Conservation (phyloP, 371 early-diverging fungal species). For the Lichtheimia ornata region DNA sequence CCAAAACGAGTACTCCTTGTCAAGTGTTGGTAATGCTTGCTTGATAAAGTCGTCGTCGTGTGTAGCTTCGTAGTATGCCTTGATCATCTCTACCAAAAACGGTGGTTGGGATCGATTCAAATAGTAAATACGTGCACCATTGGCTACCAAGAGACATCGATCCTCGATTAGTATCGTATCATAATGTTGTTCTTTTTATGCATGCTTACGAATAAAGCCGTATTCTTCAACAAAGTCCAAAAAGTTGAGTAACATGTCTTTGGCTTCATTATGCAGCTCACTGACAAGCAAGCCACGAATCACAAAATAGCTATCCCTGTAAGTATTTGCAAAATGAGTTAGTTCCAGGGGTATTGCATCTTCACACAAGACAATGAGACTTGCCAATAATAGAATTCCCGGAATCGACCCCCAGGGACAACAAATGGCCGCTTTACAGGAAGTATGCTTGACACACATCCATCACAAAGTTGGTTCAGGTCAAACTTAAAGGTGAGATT, state of each 20-base stretch:
- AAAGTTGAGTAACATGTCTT: constrained; percentile 71
- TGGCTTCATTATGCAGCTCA: constrained; percentile 59
- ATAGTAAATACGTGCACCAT: constrained; percentile 88
- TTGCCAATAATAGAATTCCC: constrained; percentile 90
- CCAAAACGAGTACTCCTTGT: constrained; percentile 77
- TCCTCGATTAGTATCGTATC: background rate
- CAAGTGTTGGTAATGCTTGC: constrained; percentile 55
- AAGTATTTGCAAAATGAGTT: background rate
- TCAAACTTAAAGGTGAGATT: constrained; percentile 60
- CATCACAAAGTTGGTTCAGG: constrained; percentile 49
- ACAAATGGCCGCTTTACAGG: constrained; percentile 69
- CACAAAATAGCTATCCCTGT: constrained; percentile 81
- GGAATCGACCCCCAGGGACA: constrained; percentile 90
- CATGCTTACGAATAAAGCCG: constrained; percentile 77
- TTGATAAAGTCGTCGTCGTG: constrained; percentile 53
- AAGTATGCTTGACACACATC: constrained; percentile 58
- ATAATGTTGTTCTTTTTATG: constrained; percentile 3
- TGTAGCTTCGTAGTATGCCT: constrained; percentile 58
- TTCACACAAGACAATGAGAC: background rate
- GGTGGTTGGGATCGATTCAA: constrained; percentile 90
- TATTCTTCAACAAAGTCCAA: constrained; percentile 66
- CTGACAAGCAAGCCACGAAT: constrained; percentile 76
- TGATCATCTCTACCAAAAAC: constrained; percentile 74
- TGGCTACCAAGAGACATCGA: constrained; percentile 42
- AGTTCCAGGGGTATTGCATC: no score